Evolutionary conservation across 2,329 filamentous ascomycete genomes (phyloP), one percentile per base, ranked within the genome.

Genomic region (Phoma sp.): DNA sequence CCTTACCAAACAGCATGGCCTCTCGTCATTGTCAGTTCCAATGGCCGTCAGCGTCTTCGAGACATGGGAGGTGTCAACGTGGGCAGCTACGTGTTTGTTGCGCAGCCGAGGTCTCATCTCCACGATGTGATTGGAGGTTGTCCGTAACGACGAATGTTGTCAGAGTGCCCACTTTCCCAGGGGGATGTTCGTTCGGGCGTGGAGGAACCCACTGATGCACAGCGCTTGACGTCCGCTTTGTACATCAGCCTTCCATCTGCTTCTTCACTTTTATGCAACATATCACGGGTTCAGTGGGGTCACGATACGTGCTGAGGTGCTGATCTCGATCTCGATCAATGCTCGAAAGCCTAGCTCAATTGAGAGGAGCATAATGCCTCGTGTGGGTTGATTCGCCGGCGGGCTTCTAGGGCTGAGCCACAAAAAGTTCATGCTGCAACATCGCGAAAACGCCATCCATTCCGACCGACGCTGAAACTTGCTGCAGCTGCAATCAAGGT

Each of bases 331-430:
- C 47, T 47, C 40, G 53, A 56, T 46, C 37, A 33, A 40, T 5
- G 23, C 26, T 39, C 28, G 15, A 45, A n/a, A 25, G 45, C 34
- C 46, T 56, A 56, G 30, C 53, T 51, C 15, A n/a, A 47, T 51
- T 37, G 34, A 51, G 47, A 42, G 21, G 42, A 21, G 42, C 40
- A 50, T n/a, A 46, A 17, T 53, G 38, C 25, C 23, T 50, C 29
- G 23, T 38, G 47, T 42, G 47, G 34, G 30, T 47, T 56, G 53
- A 51, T 56, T 56, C 36, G 42, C 30, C 38, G 33, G 47, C 20
- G 42, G 20, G 47, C 42, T 20, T 50, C 36, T 42, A 47, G 53
- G 51, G 47, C 42, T 51, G 37, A 47, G 53, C 53, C 47, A 51
- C 47, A 15, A 37, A n/a, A 36, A 43, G 33, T 12, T 33, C 18